Percentiles rank a stretch among this genome's conserved stretches.
phyloP scores from a whole-genome alignment of 2,329 filamentous ascomycete species.

The Arachnomyces sp. region DNA sequence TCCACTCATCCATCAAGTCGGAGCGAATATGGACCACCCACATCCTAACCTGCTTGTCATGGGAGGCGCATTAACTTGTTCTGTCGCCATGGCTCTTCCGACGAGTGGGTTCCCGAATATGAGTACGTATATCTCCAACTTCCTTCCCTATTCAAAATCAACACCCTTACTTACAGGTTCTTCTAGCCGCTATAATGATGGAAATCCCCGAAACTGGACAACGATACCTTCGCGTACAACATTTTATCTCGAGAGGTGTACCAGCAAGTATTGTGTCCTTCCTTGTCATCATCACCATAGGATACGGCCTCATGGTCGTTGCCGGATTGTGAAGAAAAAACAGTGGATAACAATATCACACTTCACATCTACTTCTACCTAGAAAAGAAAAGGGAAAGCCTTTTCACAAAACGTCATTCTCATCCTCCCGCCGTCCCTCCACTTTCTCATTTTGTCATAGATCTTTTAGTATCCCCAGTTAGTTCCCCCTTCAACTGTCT shows the following conservation, averaged over 20 bases:
- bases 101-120: conserved; percentile 98
- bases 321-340: conserved; percentile 54
- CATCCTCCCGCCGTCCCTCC: too few relatives aligned
- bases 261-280: conserved; percentile 79
- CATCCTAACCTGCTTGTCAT: conserved; percentile 94
- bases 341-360: too few relatives aligned
- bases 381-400: too few relatives aligned
- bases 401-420: too few relatives aligned
- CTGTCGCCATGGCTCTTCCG: conserved; percentile 92
- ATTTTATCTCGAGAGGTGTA: conserved; percentile 91
- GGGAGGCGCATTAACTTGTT: conserved; percentile 92
- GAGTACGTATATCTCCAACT: conserved; percentile 63
- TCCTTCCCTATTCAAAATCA: conserved; percentile 2
- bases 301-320: conserved; percentile 82
- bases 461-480: too few relatives aligned
- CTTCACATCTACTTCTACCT: too few relatives aligned
- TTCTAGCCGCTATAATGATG: conserved; percentile 92
- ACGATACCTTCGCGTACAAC: conserved; percentile 81
- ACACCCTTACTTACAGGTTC: conserved; percentile 8
- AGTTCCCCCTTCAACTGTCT: too few relatives aligned
- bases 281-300: conserved; percentile 74
- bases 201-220: conserved; percentile 87
- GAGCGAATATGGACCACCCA: conserved; percentile 74
- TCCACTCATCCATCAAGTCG: conserved; percentile 81
- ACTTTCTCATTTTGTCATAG: too few relatives aligned